These are phyloP conservation scores for Larix kaempferi DNA, from an alignment of 75 land plant genomes.

Conservation along the genomic window DNA sequence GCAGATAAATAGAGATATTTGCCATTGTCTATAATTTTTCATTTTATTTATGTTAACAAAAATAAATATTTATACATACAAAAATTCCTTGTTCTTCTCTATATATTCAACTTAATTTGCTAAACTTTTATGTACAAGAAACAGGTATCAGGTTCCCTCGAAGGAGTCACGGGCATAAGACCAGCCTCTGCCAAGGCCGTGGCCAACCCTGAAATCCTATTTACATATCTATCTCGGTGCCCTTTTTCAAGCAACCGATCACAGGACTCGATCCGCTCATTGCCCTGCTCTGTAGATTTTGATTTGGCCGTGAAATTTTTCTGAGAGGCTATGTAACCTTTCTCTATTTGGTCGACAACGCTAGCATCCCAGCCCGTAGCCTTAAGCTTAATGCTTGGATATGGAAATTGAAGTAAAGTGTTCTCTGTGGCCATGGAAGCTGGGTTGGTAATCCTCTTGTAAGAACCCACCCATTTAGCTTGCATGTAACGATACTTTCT, in stretches of 20 bases:
- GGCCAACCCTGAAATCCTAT: not conserved
- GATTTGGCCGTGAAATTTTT: not conserved
- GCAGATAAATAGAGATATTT: no score
- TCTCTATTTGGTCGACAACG: not conserved
- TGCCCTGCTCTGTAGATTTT: not conserved
- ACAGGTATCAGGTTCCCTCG: no score
- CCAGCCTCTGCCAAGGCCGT: not conserved
- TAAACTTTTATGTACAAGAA: no score
- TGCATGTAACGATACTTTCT: conserved; percentile 63
- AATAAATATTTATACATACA: no score
- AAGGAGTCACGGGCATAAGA: no score
- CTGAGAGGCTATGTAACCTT: no score
- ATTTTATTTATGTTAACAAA: no score
- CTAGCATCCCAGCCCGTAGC: not conserved
- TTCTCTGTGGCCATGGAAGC: conserved; percentile 66
- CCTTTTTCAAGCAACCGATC: not conserved
- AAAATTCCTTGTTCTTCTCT: no score
- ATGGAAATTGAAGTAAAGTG: conserved; percentile 45
- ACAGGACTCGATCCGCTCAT: not conserved
- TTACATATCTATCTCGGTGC: not conserved
- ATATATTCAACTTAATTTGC: no score
- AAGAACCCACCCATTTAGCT: conserved; percentile 81
- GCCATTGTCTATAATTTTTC: no score
- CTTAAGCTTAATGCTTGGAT: not conserved
- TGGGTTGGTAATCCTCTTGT: conserved; percentile 35